Base-by-base conservation (phyloP, 768 basidiomycete species). In the Vishniacozyma victoriae region DNA sequence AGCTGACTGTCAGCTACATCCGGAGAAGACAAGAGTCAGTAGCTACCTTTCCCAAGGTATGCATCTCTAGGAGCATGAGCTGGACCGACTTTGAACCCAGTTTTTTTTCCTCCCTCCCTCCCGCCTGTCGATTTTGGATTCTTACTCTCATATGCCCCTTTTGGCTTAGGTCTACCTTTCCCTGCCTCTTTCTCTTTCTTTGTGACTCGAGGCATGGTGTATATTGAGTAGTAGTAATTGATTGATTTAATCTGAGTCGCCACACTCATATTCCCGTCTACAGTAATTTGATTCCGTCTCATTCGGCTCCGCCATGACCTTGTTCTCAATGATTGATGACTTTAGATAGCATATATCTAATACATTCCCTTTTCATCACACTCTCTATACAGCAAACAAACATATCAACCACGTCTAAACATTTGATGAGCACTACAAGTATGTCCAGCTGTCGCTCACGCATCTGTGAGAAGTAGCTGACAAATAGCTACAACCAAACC, bases 391-490 rank as follows among this genome's bases (percentile, higher is more conserved):
- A 33, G n/a, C 29, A 9, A 33, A 9, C 27, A 16, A 19, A 31
- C 23, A 24, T 36, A 23, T 31, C 31, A 22, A 43, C n/a, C 22
- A 18, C 31, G 5, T 27, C 16, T 25, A 15, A 44, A 40, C 15
- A 65, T 71, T n/a, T 59, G 62, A 70, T 69, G 69, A 70, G 65
- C 68, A 64, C 69, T 57, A 64, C 65, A 61, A 55, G 72, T 73
- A 39, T 48, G 71, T 63, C 26, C 24, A 36, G 36, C 27, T 35
- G 13, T 15, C 24, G 12, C 5, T 37, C 27, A 15, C 19, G 19
- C 29, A 9, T 33, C 29, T 9, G 9, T n/a, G 29, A n/a, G 9
- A 9, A 9, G 29, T n/a, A 9, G 29, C 9, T n/a, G 29, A n/a
- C 29, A 9, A 9, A n/a, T n/a, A 33, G 9, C 29, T 33, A n/a